phyloP scores from a whole-genome alignment of 108 stramenopile species.

The Cyclotella sp. region DNA sequence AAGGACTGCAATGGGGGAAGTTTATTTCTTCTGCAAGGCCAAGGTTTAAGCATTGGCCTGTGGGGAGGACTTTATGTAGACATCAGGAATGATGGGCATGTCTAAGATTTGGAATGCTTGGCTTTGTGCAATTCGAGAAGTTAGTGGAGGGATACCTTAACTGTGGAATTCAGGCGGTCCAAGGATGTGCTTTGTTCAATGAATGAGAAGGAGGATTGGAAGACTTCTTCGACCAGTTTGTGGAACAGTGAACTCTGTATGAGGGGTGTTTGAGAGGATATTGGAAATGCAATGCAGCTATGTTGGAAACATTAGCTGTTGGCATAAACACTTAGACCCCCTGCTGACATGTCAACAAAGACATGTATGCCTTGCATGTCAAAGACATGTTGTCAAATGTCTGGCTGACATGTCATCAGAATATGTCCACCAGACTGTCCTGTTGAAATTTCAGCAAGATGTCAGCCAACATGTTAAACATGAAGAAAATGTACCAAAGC shows the following conservation, averaged over 20 bases:
- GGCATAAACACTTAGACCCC: too few relatives aligned
- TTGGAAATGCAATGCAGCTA: conserved; percentile 56
- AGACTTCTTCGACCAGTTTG: conserved; percentile 35
- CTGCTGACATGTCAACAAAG: too few relatives aligned
- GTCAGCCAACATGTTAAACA: too few relatives aligned
- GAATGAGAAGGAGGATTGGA: conserved; percentile 42
- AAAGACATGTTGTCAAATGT: too few relatives aligned
- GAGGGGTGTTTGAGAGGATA: conserved; percentile 62
- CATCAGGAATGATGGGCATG: conserved; percentile 49
- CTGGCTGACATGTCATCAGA: too few relatives aligned
- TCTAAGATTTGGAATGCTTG: conserved; percentile 47
- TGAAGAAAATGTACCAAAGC: too few relatives aligned
- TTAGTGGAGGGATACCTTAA: conserved; percentile 59
- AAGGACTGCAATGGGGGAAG: conserved; percentile 55
- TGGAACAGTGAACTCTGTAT: conserved; percentile 42
- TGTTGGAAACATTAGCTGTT: too few relatives aligned
- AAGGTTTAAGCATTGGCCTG: conserved; percentile 73
- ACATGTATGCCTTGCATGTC: too few relatives aligned
- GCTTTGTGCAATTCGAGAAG: conserved; percentile 51
- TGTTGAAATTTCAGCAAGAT: too few relatives aligned
- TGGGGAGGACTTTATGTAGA: conserved; percentile 60
- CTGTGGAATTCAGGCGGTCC: conserved; percentile 54
- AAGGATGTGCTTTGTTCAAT: conserved; percentile 61
- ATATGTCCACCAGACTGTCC: too few relatives aligned
- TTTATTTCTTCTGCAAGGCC: conserved; percentile 48